A percentile compares a stretch with the other conserved stretches of the same genome.
phyloP scores from a whole-genome alignment of 495 filamentous ascomycete genomes.

The Xylaria longipes region DNA sequence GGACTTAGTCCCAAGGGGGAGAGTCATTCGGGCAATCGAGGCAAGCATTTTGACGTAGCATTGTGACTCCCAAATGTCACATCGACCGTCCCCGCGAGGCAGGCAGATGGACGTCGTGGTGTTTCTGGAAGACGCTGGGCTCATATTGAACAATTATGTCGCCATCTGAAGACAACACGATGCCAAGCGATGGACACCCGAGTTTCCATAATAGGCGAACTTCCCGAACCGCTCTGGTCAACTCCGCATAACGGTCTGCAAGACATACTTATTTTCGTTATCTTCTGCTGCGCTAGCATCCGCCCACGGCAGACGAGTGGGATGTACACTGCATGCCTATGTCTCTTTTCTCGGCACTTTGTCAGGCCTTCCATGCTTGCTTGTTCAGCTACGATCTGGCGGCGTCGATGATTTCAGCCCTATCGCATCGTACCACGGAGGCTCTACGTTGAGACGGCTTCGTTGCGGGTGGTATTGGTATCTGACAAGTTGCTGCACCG shows the following conservation, averaged over 20 bases:
- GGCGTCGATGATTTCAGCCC: constrained; percentile 14
- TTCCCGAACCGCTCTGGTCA: constrained; percentile 7
- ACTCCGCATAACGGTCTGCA: constrained; percentile 2
- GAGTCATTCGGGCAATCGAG: not conserved
- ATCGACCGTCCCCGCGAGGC: constrained; percentile 2
- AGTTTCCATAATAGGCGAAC: constrained; percentile 13
- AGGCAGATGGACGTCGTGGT: not conserved
- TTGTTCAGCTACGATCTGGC: constrained; percentile 2
- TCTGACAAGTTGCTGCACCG: not conserved
- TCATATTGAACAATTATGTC: constrained; percentile 22
- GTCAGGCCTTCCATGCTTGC: not conserved
- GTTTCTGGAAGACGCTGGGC: constrained; percentile 7
- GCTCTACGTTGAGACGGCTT: not conserved
- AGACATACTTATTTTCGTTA: constrained; percentile 5
- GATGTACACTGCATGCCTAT: constrained; percentile 3
- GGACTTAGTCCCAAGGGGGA: not conserved
- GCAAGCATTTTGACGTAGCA: not conserved
- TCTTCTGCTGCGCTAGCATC: constrained; percentile 9
- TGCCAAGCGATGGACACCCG: constrained; percentile 15
- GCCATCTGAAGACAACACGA: constrained; percentile 16
- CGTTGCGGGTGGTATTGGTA: not conserved
- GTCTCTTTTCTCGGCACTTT: constrained; percentile 19
- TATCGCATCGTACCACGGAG: not conserved
- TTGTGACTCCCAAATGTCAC: not conserved
- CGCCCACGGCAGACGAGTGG: not conserved